Evolutionary conservation across 1,139 yeast species (phyloP).

Genomic region (Yamadazyma dendronema): DNA sequence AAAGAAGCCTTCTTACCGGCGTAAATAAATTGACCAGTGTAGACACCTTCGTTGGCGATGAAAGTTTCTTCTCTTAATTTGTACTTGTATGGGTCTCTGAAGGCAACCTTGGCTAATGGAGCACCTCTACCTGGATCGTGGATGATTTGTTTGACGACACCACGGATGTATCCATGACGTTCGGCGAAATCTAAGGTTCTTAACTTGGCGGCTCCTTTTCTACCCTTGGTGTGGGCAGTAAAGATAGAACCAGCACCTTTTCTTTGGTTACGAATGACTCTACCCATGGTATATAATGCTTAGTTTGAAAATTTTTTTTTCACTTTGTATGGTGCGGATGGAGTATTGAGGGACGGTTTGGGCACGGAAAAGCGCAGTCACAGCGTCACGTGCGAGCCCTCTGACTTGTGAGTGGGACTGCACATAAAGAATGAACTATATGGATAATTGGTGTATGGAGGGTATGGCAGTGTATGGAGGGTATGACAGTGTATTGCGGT

Average conservation of each 20-base stretch:
- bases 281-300: constrained; percentile 58
- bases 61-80: constrained; percentile 97
- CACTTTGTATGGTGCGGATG: constrained; percentile 1
- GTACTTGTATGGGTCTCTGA: constrained; percentile 99
- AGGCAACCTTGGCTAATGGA: constrained; percentile 97
- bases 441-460: no score
- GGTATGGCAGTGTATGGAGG: no score
- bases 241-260: constrained; percentile 99
- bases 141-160: constrained; percentile 96
- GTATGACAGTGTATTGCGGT: no score
- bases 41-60: constrained; percentile 99
- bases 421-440: no score
- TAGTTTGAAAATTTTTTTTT: constrained; percentile 8
- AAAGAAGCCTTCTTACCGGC: constrained; percentile 99
- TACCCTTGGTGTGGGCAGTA: constrained; percentile 99
- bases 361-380: constrained; percentile 1
- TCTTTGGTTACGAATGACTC: constrained; percentile 99
- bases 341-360: not conserved
- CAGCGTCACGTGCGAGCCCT: constrained; percentile 2
- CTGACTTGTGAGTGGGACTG: not conserved
- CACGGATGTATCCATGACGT: constrained; percentile 99
- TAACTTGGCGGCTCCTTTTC: constrained; percentile 99
- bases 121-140: constrained; percentile 99
- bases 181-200: constrained; percentile 99
- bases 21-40: constrained; percentile 98